Conservation (phyloP, 75 land plant genomes). For the Sequoia sempervirens region DNA sequence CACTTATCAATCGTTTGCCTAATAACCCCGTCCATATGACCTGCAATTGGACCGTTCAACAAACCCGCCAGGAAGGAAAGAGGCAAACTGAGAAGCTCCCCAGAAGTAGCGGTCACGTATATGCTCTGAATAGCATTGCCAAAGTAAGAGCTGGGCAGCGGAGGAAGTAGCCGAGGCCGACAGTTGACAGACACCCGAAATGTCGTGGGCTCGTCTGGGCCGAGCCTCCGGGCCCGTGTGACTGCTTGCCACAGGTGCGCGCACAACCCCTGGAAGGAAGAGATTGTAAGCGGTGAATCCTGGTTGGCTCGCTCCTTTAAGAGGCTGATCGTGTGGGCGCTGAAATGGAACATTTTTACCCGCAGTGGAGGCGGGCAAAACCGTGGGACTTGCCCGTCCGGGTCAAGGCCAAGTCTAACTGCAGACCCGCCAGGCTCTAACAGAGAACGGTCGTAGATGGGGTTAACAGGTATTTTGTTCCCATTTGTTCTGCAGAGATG, state of each 20-base stretch:
- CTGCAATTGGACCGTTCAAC: too few species aligned
- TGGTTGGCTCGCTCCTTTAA: slow-evolving; percentile 35
- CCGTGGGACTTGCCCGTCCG: not conserved
- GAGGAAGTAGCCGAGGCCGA: slow-evolving; percentile 39
- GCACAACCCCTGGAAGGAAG: slow-evolving; percentile 49
- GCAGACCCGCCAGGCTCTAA: too few species aligned
- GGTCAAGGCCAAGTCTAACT: too few species aligned
- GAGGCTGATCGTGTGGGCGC: slow-evolving; percentile 24
- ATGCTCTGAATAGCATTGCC: slow-evolving; percentile 31
- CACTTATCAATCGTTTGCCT: too few species aligned
- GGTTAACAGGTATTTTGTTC: too few species aligned
- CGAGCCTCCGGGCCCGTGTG: slow-evolving; percentile 31
- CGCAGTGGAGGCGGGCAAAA: slow-evolving; percentile 8
- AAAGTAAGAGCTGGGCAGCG: slow-evolving; percentile 33
- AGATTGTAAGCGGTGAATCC: not conserved
- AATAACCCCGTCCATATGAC: too few species aligned
- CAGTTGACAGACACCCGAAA: slow-evolving; percentile 34
- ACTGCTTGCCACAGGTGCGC: slow-evolving; percentile 52
- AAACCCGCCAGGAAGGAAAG: too few species aligned
- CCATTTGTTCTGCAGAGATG: too few species aligned
- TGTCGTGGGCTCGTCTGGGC: slow-evolving; percentile 14
- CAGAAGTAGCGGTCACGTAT: not conserved
- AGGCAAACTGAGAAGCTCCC: not conserved
- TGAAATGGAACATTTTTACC: slow-evolving; percentile 43
- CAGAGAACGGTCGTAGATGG: too few species aligned